Percentiles rank a stretch among this genome's conserved stretches.
Conservation (phyloP, 2,329 filamentous ascomycete genomes). For the Botrytis fabae region DNA sequence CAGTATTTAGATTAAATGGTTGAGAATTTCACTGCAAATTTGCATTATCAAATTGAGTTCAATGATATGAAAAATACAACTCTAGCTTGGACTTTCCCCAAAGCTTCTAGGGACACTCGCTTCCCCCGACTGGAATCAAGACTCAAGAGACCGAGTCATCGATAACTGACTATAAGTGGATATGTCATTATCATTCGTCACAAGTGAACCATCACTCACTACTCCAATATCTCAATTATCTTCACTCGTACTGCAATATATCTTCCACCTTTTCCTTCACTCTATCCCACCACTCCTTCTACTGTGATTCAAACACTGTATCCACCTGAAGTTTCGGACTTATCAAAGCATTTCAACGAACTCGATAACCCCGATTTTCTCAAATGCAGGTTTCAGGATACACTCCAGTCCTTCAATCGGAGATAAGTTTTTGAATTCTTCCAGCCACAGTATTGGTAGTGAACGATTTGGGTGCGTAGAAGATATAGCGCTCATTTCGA, state of each 20-base stretch:
- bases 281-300: not conserved
- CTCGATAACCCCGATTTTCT: not conserved
- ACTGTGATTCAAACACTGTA: not conserved
- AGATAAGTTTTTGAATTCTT: constrained; percentile 2
- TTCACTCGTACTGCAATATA: not conserved
- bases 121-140: no score
- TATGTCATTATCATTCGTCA: not conserved
- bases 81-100: no score
- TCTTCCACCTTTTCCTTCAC: not conserved
- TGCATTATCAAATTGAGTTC: not conserved
- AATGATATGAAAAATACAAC: no score
- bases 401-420: not conserved
- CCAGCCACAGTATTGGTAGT: not conserved
- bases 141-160: no score
- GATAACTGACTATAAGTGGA: not conserved
- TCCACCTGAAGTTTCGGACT: not conserved
- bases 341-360: not conserved
- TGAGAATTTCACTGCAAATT: not conserved
- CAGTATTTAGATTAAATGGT: not conserved
- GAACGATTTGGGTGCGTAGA: not conserved
- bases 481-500: not conserved
- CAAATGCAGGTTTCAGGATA: not conserved
- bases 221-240: no score
- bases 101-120: no score
- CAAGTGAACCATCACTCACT: not conserved